Base-by-base conservation (phyloP, 2,329 filamentous ascomycete genomes). In the Pezicula rhizophila region DNA sequence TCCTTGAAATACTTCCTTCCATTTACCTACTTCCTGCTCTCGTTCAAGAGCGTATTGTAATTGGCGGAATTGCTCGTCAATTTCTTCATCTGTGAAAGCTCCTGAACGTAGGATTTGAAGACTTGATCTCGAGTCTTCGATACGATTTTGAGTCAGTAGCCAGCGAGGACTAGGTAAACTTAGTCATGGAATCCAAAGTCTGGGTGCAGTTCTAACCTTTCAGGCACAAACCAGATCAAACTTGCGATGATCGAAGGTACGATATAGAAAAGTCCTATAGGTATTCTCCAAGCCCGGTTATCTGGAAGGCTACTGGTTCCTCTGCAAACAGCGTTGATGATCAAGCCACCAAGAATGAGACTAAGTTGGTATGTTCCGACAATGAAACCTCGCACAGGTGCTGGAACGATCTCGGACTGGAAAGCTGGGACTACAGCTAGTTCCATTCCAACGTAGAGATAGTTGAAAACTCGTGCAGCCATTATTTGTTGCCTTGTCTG, bases 391-490 rank as follows among this genome's bases (percentile, higher is more conserved):
- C 67, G 63, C 2, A 60, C 55, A 8, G 53, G 42, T 4, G 54
- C 52, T 0, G 65, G 66, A 1, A 61, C 58, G 25, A 67, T 56
- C 52, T 69, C 67, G 0, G 65, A 65, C 46, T 68, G 65, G 10
- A 61, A 65, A 0, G 63, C 59, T 0, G 69, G 69, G 0, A 69
- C 64, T 2, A 66, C 55, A 0, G 68, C 62, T 8, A 70, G 58
- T 50, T 70, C 68, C 61, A 69, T 70, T 12, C 68, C 68, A 28
- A 70, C 58, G 42, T 70, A 70, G 17, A 66, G 45, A 44, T 69
- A 69, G 34, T 67, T 65, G 3, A 70, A 55, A 6, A 66, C 65
- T 3, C 67, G 61, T 1, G 57, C 67, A 3, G 60, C 62, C 41
- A 70, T 52, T 14, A 67, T 65, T 46, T 69, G 66, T 1, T 55